Conservation (phyloP, 768 basidiomycete genomes). For the Panaeolus cyanescens region DNA sequence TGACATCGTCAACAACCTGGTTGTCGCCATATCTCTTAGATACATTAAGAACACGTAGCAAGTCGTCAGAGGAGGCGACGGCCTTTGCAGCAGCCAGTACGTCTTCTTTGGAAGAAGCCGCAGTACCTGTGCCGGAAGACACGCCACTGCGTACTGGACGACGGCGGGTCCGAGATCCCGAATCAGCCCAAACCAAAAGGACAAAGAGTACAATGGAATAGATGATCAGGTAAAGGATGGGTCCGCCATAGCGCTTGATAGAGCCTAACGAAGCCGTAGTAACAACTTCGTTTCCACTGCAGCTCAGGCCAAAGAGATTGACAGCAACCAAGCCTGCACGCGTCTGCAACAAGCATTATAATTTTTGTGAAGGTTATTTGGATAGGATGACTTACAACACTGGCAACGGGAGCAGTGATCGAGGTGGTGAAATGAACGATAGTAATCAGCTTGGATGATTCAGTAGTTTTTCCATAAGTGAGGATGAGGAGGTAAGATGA, state of each 20-base stretch:
- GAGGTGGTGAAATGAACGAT: constrained; percentile 74
- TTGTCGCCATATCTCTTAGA: constrained; percentile 60
- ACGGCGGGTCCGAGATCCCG: constrained; percentile 56
- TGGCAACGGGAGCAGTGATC: constrained; percentile 67
- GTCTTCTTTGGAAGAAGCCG: constrained; percentile 39
- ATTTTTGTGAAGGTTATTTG: not conserved
- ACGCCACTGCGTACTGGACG: constrained; percentile 24
- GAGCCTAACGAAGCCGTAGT: constrained; percentile 48
- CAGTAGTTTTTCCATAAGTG: constrained; percentile 68
- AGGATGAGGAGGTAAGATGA: constrained; percentile 70
- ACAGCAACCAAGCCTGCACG: constrained; percentile 75
- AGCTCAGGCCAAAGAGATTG: constrained; percentile 76
- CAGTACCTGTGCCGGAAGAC: constrained; percentile 9
- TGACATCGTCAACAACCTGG: constrained; percentile 73
- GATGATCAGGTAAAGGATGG: constrained; percentile 71
- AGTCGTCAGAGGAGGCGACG: constrained; percentile 50
- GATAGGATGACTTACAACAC: constrained; percentile 48
- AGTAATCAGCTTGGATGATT: constrained; percentile 54
- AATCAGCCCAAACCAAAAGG: constrained; percentile 73
- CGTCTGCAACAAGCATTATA: constrained; percentile 38
- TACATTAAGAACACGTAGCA: constrained; percentile 62
- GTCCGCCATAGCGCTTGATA: constrained; percentile 69
- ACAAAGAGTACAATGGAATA: constrained; percentile 59
- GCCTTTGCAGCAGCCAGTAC: constrained; percentile 55
- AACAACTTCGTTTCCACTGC: constrained; percentile 53